These are phyloP conservation scores for Nematodospora valgi DNA, from an alignment of 805 yeast species.

Conservation along the genomic window DNA sequence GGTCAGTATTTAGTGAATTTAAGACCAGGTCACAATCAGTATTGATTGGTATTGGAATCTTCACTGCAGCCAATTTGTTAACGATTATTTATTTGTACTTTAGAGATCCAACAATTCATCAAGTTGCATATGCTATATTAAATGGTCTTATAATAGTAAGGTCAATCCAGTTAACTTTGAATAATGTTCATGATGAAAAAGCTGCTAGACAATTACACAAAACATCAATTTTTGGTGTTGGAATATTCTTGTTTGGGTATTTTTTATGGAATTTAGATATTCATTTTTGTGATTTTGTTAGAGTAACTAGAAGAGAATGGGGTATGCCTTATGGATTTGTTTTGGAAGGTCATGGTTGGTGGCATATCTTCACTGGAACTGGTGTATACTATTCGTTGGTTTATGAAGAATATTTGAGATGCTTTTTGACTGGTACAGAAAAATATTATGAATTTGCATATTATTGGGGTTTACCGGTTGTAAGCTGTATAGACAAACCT, in stretches of 20 bases:
- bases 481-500: slow-evolving; percentile 23
- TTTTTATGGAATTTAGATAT: slow-evolving; percentile 87
- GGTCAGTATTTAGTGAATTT: slow-evolving; percentile 72
- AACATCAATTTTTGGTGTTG: slow-evolving; percentile 58
- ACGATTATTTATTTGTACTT: slow-evolving; percentile 71
- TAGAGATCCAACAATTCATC: slow-evolving; percentile 86
- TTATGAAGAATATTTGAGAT: slow-evolving; percentile 70
- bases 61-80: slow-evolving; percentile 53
- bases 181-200: slow-evolving; percentile 47
- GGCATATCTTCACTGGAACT: slow-evolving; percentile 85
- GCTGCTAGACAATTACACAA: slow-evolving; percentile 49
- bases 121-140: slow-evolving; percentile 74
- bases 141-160: slow-evolving; percentile 70
- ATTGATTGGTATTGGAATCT: slow-evolving; percentile 46
- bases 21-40: slow-evolving; percentile 35
- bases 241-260: slow-evolving; percentile 69
- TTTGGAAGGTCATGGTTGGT: slow-evolving; percentile 95
- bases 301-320: slow-evolving; percentile 52
- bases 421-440: slow-evolving; percentile 58
- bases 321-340: slow-evolving; percentile 87
- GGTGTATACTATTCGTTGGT: slow-evolving; percentile 86
- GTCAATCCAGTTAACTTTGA: slow-evolving; percentile 49
- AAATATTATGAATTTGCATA: slow-evolving; percentile 55
- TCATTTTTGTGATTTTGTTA: slow-evolving; percentile 64
- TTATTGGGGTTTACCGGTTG: slow-evolving; percentile 58